Evolutionary conservation across 352 stramenopile genomes (phyloP).

Genomic region (Pilasporangium apinafurcum): DNA sequence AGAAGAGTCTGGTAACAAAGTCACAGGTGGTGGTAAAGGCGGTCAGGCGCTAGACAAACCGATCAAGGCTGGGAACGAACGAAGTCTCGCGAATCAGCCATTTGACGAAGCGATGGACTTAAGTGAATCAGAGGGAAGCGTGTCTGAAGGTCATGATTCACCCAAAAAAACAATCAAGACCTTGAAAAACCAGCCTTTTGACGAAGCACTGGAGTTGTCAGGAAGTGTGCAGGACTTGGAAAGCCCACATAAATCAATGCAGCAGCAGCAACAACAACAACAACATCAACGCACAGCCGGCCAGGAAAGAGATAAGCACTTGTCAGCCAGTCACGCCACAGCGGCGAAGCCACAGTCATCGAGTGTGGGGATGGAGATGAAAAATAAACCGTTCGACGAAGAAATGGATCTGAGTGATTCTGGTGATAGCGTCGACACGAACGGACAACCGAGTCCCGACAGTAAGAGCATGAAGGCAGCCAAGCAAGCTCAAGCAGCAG

Average conservation of each 20-base stretch:
- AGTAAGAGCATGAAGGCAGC: conserved; percentile 34
- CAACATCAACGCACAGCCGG: conserved; percentile 1
- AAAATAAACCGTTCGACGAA: conserved; percentile 85
- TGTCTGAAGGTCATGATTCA: conserved; percentile 41
- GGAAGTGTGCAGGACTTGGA: conserved; percentile 73
- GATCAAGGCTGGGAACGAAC: conserved; percentile 31
- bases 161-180: conserved; percentile 46
- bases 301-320: too few species aligned
- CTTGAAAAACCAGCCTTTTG: conserved; percentile 78
- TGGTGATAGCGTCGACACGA: conserved; percentile 78
- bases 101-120: conserved; percentile 86
- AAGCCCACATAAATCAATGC: conserved; percentile 33
- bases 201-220: conserved; percentile 79
- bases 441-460: conserved; percentile 58
- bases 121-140: conserved; percentile 72
- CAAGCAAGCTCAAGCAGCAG: conserved; percentile 4
- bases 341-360: too few species aligned
- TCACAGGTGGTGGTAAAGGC: conserved; percentile 10
- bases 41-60: conserved; percentile 3
- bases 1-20: conserved; percentile 27
- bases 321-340: too few species aligned
- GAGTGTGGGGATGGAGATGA: conserved; percentile 39
- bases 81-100: conserved; percentile 65
- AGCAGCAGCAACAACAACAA: not conserved
- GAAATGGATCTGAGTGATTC: conserved; percentile 85